A percentile compares a stretch with the other conserved stretches of the same genome.
Conservation (phyloP, 306 rosid genomes). For the Hippophae rhamnoides region DNA sequence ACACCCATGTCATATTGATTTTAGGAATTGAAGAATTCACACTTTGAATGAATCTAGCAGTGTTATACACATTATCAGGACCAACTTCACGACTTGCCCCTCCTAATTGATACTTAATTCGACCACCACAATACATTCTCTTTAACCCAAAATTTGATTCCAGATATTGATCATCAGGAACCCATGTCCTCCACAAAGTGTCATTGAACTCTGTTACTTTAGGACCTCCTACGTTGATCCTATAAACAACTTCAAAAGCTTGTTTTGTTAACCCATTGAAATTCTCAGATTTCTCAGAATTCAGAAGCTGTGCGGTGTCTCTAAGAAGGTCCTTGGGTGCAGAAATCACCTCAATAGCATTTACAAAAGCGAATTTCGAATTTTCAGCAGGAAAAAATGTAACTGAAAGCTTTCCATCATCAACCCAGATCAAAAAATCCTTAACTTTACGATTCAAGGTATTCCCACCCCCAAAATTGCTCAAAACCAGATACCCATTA, state of each 20-base stretch:
- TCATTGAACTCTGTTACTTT: conserved; percentile 93
- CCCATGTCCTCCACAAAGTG: conserved; percentile 87
- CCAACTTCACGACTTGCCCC: conserved; percentile 86
- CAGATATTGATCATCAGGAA: conserved; percentile 56
- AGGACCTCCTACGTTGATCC: conserved; percentile 77
- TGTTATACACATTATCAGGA: conserved; percentile 80
- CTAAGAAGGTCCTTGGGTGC: conserved; percentile 81
- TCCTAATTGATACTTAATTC: conserved; percentile 55
- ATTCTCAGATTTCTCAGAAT: conserved; percentile 12
- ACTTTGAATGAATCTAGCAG: conserved; percentile 64
- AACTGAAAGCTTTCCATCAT: conserved; percentile 38
- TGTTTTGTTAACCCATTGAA: conserved; percentile 45
- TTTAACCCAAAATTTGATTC: conserved; percentile 36
- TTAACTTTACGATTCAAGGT: conserved; percentile 26
- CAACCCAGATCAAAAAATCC: conserved; percentile 56
- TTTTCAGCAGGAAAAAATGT: conserved; percentile 44
- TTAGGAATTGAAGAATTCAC: conserved; percentile 46
- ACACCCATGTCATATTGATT: conserved; percentile 71
- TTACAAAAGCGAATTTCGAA: conserved; percentile 59
- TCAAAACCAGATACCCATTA: conserved; percentile 40
- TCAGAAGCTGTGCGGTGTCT: conserved; percentile 40
- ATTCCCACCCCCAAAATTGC: conserved; percentile 22
- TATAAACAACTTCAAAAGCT: conserved; percentile 59
- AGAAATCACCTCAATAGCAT: conserved; percentile 88
- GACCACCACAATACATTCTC: conserved; percentile 53